phyloP scores from a whole-genome alignment of 2,329 filamentous ascomycete genomes.

The Stemphylium lycopersici region DNA sequence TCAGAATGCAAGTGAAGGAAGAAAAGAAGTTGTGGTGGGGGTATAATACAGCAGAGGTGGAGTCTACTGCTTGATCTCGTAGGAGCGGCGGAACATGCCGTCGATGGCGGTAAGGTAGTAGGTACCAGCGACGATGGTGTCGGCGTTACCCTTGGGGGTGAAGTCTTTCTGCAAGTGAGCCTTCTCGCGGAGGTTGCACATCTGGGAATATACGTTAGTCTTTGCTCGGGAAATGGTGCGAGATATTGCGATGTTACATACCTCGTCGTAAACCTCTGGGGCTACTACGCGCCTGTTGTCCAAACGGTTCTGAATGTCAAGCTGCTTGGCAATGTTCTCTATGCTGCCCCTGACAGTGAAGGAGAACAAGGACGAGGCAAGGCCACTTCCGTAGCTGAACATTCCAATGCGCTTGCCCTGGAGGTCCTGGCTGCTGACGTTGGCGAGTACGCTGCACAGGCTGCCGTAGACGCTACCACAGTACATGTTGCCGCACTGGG shows the following conservation, averaged over 20 bases:
- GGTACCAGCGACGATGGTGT: conserved; percentile 55
- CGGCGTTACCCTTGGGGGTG: conserved; percentile 52
- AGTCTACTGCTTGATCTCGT: conserved; percentile 57
- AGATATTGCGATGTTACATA: conserved; percentile 28
- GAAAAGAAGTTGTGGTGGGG: conserved; percentile 26
- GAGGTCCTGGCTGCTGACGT: conserved; percentile 53
- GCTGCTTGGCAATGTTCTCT: conserved; percentile 54
- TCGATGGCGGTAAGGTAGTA: conserved; percentile 60
- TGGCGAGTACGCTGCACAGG: conserved; percentile 56
- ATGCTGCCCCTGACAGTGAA: conserved; percentile 55
- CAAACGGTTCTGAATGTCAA: conserved; percentile 55
- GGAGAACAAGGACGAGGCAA: conserved; percentile 59
- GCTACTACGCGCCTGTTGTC: conserved; percentile 53
- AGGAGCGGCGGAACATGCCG: conserved; percentile 58
- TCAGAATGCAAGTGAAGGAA: conserved; percentile 38
- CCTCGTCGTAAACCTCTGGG: conserved; percentile 57
- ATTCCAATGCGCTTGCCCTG: conserved; percentile 59
- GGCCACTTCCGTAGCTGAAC: conserved; percentile 61
- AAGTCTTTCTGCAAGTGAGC: conserved; percentile 59
- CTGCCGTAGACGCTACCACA: conserved; percentile 59
- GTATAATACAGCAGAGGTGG: conserved; percentile 9
- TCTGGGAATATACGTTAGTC: conserved; percentile 46
- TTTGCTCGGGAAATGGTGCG: conserved; percentile 18
- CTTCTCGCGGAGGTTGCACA: conserved; percentile 59
- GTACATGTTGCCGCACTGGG: conserved; percentile 64